Conservation (phyloP, 768 basidiomycete species). For the Suillus subluteus region DNA sequence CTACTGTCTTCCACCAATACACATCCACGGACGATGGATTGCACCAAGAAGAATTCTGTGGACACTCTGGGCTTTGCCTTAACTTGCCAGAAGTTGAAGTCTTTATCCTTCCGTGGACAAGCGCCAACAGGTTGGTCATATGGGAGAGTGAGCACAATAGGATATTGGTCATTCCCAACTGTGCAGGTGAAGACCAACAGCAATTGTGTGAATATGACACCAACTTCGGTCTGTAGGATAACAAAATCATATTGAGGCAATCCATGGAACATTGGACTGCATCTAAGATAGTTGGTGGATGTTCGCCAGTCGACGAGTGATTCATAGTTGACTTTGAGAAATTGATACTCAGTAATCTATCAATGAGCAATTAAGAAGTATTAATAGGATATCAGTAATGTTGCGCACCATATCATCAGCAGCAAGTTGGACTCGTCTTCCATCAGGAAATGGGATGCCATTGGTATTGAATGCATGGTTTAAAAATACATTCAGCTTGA, state of each 20-base stretch:
- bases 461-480: slow-evolving; percentile 1
- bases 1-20: slow-evolving; percentile 21
- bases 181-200: not conserved
- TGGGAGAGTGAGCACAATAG: not conserved
- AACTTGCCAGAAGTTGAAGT: slow-evolving; percentile 24
- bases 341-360: slow-evolving; percentile 17
- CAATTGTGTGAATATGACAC: not conserved
- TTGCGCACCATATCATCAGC: not conserved
- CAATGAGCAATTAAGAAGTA: too few species aligned
- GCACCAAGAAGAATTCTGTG: slow-evolving; percentile 23
- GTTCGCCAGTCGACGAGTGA: slow-evolving; percentile 32
- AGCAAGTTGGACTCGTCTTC: not conserved
- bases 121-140: slow-evolving; percentile 21
- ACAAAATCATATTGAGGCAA: too few species aligned
- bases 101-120: slow-evolving; percentile 23
- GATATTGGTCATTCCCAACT: not conserved
- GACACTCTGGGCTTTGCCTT: slow-evolving; percentile 12
- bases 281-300: slow-evolving; percentile 30
- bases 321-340: slow-evolving; percentile 30
- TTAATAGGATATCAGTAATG: too few species aligned
- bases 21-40: slow-evolving; percentile 36
- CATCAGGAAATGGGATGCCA: not conserved
- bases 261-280: slow-evolving; percentile 26
- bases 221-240: too few species aligned
- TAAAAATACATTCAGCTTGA: slow-evolving; percentile 10